Percentiles rank a stretch among this genome's conserved stretches.
Evolutionary conservation across 345 rosid species (phyloP).

Genomic region (Xanthoceras sorbifolium): DNA sequence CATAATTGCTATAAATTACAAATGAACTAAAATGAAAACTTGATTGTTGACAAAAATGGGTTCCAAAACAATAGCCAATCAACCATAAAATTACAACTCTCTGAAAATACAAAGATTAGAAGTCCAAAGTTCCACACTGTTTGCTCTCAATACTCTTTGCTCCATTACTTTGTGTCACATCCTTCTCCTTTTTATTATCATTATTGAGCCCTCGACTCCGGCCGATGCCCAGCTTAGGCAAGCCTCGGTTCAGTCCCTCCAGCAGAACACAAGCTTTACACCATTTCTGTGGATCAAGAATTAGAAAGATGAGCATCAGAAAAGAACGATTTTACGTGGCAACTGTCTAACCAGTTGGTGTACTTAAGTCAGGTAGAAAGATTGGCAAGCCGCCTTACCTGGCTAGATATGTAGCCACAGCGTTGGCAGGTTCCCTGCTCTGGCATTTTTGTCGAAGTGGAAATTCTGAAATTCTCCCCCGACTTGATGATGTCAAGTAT

Average conservation of each 20-base stretch:
- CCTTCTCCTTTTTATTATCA: conserved; percentile 44
- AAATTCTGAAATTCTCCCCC: conserved; percentile 86
- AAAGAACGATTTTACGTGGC: background rate
- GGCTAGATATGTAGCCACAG: conserved; percentile 95
- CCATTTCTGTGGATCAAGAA: conserved; percentile 60
- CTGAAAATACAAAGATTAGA: conserved; percentile 28
- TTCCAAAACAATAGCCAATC: background rate
- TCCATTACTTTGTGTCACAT: conserved; percentile 29
- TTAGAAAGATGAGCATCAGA: background rate
- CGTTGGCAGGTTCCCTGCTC: conserved; percentile 95
- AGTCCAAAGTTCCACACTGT: conserved; percentile 82
- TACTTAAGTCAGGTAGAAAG: background rate
- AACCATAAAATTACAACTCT: background rate
- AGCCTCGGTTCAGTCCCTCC: conserved; percentile 84
- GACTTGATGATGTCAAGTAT: conserved; percentile 85
- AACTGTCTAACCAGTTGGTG: background rate
- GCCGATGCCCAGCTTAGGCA: conserved; percentile 88
- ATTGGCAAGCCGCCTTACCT: conserved; percentile 48
- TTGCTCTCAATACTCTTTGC: conserved; percentile 59
- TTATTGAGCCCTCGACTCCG: conserved; percentile 47
- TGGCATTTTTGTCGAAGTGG: conserved; percentile 84
- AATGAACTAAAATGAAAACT: no score
- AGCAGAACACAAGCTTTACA: conserved; percentile 94
- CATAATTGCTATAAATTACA: background rate
- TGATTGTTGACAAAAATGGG: background rate